Base-by-base conservation (phyloP, 345 rosid genomes). In the Eucalyptus sp. region DNA sequence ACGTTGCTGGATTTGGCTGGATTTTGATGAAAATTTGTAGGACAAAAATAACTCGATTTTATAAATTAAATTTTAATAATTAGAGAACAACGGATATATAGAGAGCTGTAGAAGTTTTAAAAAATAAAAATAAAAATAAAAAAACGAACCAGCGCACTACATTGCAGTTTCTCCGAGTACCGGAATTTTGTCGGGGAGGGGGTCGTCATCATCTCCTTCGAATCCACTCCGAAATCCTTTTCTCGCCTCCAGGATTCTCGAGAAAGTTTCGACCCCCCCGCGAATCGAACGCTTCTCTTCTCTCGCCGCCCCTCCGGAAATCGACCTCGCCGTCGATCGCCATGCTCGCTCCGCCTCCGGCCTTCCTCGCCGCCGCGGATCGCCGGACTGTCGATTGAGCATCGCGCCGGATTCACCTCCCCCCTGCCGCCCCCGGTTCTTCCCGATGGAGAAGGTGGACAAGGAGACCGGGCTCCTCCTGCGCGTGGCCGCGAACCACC, bases 401-500 rank as follows among this genome's bases (percentile, higher is more conserved):
- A 12, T 41, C 84, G 84, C 84, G 8, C 13, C 29, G 43, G 43
- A 27, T 64, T 64, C 33, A 13, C 76, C 37, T 8, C 62, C 62
- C 8, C 56, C 18, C 18, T 14, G 7, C 48, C 48, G 0, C 25
- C 25, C 68, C 33, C 33, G 15, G 31, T 60, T 29, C 58, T 62
- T 13, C 33, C 84, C 62, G 29, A 43, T 24, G 62, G 62, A 50
- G 44, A 52, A 52, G 46, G 64, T 96, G 99, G 98, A 96, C 92
- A 92, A 90, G 83, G 99, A 96, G 90, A 94, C 98, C 51, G 96
- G 95, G 89, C 94, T 97, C 80, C 98, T 97, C 46, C 93, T 94
- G 33, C 97, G 97, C 90, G 94, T 97, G 29, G 98, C 97, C 52
- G 97, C 97, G 86, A 97, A 97, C 92, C 97, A 97, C 91, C 98